Evolutionary conservation across 768 basidiomycete genomes (phyloP), one percentile per base, ranked within the genome.

Genomic region (Kwoniella dejecticola): DNA sequence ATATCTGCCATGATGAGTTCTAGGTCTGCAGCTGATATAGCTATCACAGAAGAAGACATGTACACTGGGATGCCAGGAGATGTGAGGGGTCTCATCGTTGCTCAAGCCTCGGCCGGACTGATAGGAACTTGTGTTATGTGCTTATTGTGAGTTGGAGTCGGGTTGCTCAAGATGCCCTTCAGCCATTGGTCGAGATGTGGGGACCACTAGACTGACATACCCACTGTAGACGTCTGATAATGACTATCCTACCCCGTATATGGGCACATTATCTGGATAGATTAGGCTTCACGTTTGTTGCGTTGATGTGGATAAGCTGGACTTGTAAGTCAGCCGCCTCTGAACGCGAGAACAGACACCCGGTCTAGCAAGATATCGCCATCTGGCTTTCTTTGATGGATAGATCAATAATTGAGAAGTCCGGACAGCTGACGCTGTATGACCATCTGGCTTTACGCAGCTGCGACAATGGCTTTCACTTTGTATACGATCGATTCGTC

Each of bases 221-320:
- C 38, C 23, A 26, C n/a, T n/a, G n/a, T 48, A 74, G 72, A 31
- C 70, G 72, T 4, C 26, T 58, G 3, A 57, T 57, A 0, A 31
- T 23, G 4, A 10, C 52, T 11, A 44, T 71, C 15, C 36, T 67
- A 26, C 67, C 71, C 2, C 60, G 36, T 40, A 65, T 69, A 50
- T 75, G 74, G 71, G 33, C 69, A 26, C 38, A 67, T 23, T 71
- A 71, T 40, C 19, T 72, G 31, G 71, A 72, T 44, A 60, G 74
- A 30, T 3, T 69, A 10, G 74, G 72, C 38, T 75, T 75, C 60
- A 56, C 61, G 12, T 55, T 71, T 52, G 50, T 71, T 12, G 21
- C 69, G 4, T 59, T 72, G 63, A 47, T 75, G 6, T 75, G 74
- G 71, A 71, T 75, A 29, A 66, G 67, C 27, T 75, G 74, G 74